Conservation (phyloP, 768 basidiomycete species). For the Rhodotorula diobovata region DNA sequence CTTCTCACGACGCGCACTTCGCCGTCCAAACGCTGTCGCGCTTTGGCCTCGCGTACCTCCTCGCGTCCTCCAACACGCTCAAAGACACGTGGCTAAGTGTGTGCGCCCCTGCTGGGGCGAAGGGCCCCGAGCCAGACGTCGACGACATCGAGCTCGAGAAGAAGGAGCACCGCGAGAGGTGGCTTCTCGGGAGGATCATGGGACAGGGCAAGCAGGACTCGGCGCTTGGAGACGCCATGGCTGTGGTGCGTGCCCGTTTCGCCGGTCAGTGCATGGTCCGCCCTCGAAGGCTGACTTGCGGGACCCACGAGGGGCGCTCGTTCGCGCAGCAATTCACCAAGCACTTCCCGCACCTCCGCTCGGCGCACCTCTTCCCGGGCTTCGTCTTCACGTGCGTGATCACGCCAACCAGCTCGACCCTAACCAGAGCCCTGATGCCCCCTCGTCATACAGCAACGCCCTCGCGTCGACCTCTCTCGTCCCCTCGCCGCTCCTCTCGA, state of each 20-base stretch:
- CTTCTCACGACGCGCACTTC: constrained; percentile 30
- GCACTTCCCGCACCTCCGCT: constrained; percentile 29
- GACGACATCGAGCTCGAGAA: constrained; percentile 30
- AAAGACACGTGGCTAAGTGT: constrained; percentile 35
- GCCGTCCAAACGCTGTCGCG: constrained; percentile 40
- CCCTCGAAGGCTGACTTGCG: neutral
- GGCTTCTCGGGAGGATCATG: constrained; percentile 5
- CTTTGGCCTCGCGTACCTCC: constrained; percentile 37
- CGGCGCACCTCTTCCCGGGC: constrained; percentile 42
- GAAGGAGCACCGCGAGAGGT: constrained; percentile 4
- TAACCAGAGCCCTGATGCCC: too few relatives aligned
- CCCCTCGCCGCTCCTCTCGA: constrained; percentile 29
- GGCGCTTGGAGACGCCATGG: constrained; percentile 23
- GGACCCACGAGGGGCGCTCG: neutral
- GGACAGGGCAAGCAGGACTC: constrained; percentile 15
- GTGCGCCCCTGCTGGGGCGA: constrained; percentile 26
- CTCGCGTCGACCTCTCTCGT: constrained; percentile 19
- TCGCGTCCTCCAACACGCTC: constrained; percentile 35
- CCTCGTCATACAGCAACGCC: neutral
- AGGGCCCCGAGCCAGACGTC: constrained; percentile 16
- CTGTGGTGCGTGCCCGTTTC: neutral
- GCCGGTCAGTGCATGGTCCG: neutral
- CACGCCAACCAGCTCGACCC: neutral
- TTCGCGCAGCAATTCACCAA: constrained; percentile 31
- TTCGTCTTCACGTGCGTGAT: constrained; percentile 5